Conservation (phyloP, 106 monocot genomes). For the Dendrobium nobile region DNA sequence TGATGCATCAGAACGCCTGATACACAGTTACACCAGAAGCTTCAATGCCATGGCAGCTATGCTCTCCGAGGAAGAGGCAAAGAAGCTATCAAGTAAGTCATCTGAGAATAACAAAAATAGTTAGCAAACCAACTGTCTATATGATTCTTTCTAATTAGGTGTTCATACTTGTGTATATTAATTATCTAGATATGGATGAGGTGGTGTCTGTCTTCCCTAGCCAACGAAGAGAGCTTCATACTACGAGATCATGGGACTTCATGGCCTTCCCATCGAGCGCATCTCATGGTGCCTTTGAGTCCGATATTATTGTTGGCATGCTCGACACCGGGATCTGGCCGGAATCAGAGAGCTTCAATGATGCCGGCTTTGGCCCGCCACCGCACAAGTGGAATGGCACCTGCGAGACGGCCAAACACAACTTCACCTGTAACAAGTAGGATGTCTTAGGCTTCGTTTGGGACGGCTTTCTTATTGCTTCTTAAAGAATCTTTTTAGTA, state of each 20-base stretch:
- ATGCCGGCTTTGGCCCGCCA: neutral
- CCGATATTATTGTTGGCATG: conserved; percentile 22
- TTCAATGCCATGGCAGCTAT: conserved; percentile 30
- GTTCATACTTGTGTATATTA: too few species aligned
- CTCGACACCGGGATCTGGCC: neutral
- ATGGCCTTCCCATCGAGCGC: conserved; percentile 13
- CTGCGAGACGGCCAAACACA: conserved; percentile 12
- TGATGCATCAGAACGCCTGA: conserved; percentile 7
- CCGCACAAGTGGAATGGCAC: conserved; percentile 28
- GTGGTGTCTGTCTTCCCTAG: conserved; percentile 32
- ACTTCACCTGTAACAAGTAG: conserved; percentile 39
- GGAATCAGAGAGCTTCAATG: neutral
- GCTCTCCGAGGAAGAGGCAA: conserved; percentile 14
- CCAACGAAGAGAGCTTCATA: conserved; percentile 15
- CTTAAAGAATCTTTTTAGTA: too few species aligned
- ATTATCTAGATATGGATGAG: neutral
- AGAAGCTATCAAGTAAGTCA: neutral
- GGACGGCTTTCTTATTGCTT: too few species aligned
- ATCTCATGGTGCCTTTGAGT: conserved; percentile 36
- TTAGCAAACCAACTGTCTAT: too few species aligned
- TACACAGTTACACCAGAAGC: conserved; percentile 26
- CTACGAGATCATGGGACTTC: conserved; percentile 31
- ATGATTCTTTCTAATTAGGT: too few species aligned
- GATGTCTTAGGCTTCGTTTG: neutral
- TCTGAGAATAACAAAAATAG: too few species aligned